Percentiles rank a stretch among this genome's conserved stretches.
phyloP scores from a whole-genome alignment of 2,329 filamentous ascomycete genomes.

The Clonostachys solani region DNA sequence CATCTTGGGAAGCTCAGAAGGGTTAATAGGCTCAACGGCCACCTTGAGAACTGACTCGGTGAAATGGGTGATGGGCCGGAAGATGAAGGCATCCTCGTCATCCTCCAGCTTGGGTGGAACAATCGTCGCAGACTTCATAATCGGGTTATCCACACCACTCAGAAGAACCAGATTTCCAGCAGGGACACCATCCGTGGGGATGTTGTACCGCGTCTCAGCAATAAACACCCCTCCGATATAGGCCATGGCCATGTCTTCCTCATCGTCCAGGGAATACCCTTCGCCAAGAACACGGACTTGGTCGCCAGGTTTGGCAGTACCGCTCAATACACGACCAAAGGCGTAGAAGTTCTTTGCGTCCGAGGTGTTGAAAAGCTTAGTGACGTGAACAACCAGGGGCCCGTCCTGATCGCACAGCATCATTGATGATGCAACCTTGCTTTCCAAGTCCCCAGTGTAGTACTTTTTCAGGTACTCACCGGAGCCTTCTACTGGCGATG shows the following conservation, averaged over 20 bases:
- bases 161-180: slow-evolving; percentile 93
- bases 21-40: slow-evolving; percentile 96
- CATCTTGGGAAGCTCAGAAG: slow-evolving; percentile 98
- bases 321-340: slow-evolving; percentile 89
- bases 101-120: slow-evolving; percentile 77
- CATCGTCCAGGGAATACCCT: slow-evolving; percentile 92
- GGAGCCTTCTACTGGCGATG: slow-evolving; percentile 78
- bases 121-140: slow-evolving; percentile 94
- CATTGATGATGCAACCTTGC: slow-evolving; percentile 77
- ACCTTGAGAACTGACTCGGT: slow-evolving; percentile 98
- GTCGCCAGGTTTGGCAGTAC: slow-evolving; percentile 76
- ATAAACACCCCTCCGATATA: slow-evolving; percentile 86
- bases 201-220: slow-evolving; percentile 87
- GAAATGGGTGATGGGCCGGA: slow-evolving; percentile 88
- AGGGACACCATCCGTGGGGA: slow-evolving; percentile 85
- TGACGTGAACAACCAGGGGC: slow-evolving; percentile 85
- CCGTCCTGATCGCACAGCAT: slow-evolving; percentile 81
- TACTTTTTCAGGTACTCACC: slow-evolving; percentile 75
- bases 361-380: slow-evolving; percentile 85
- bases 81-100: slow-evolving; percentile 91
- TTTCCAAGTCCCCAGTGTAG: slow-evolving; percentile 88
- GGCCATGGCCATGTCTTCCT: slow-evolving; percentile 92
- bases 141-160: slow-evolving; percentile 92
- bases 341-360: slow-evolving; percentile 91
- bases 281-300: slow-evolving; percentile 91